These are phyloP conservation scores for Zygosaccharomyces lentus DNA, from an alignment of 805 yeast genomes.

Conservation along the genomic window DNA sequence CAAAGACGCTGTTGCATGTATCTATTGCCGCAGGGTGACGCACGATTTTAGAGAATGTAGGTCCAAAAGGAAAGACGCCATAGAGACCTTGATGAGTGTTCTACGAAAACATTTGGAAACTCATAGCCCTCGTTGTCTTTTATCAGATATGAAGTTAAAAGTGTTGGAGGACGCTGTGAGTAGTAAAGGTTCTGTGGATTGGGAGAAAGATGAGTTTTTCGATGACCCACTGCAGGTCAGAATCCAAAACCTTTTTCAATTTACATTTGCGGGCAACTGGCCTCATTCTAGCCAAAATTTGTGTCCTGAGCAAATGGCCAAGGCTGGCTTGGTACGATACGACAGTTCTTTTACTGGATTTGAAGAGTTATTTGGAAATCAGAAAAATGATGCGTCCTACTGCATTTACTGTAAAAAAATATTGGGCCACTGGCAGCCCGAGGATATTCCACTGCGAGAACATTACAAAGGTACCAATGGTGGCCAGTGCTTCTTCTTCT, in stretches of 20 bases:
- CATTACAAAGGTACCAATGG: slow-evolving; percentile 36
- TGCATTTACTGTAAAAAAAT: slow-evolving; percentile 57
- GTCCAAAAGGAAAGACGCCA: slow-evolving; percentile 21
- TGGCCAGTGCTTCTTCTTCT: slow-evolving; percentile 26
- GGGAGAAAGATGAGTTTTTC: slow-evolving; percentile 22
- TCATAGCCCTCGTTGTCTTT: slow-evolving; percentile 15
- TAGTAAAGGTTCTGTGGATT: slow-evolving; percentile 18
- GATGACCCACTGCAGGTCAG: slow-evolving; percentile 17
- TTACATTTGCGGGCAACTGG: slow-evolving; percentile 28
- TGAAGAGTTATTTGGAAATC: slow-evolving; percentile 30
- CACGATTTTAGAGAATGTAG: slow-evolving; percentile 24
- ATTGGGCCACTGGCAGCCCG: slow-evolving; percentile 53
- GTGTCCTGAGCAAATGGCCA: slow-evolving; percentile 39
- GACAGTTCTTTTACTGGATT: slow-evolving; percentile 45
- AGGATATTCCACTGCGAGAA: slow-evolving; percentile 49
- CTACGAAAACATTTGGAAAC: slow-evolving; percentile 20
- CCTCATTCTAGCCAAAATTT: slow-evolving; percentile 19
- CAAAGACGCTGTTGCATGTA: slow-evolving; percentile 27
- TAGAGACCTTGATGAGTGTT: slow-evolving; percentile 27
- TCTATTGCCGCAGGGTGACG: slow-evolving; percentile 21
- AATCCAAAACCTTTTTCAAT: slow-evolving; percentile 16
- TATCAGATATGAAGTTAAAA: slow-evolving; percentile 17
- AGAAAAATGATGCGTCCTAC: slow-evolving; percentile 43
- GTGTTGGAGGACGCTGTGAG: slow-evolving; percentile 25
- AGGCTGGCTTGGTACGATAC: slow-evolving; percentile 51